These are phyloP conservation scores for Argentina anserina DNA, from an alignment of 306 rosid species.

Conservation along the genomic window DNA sequence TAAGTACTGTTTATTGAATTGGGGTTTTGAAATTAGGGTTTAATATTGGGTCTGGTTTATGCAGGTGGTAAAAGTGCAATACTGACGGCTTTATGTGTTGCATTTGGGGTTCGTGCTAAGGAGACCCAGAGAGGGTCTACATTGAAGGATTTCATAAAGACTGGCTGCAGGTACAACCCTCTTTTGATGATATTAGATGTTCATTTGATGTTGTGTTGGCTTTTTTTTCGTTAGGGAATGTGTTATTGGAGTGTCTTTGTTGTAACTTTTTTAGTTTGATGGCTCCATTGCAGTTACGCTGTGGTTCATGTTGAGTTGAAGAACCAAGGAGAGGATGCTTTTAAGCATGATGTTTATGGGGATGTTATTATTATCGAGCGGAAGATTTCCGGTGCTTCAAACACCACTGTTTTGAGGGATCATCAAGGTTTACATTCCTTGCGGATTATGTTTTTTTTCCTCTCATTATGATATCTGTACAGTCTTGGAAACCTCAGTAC, in stretches of 20 bases:
- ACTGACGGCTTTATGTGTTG: slow-evolving; percentile 77
- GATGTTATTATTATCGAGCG: slow-evolving; percentile 65
- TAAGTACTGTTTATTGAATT: neutral
- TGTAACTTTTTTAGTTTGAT: slow-evolving; percentile 14
- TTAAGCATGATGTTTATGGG: slow-evolving; percentile 72
- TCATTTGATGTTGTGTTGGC: neutral
- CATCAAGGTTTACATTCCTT: slow-evolving; percentile 48
- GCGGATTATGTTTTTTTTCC: neutral
- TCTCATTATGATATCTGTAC: neutral
- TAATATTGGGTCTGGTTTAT: neutral
- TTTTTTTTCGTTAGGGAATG: neutral
- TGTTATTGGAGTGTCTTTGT: neutral
- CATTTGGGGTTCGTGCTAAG: slow-evolving; percentile 90
- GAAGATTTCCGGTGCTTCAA: slow-evolving; percentile 58
- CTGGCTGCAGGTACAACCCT: slow-evolving; percentile 55
- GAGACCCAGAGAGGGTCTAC: slow-evolving; percentile 82
- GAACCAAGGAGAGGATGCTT: slow-evolving; percentile 89
- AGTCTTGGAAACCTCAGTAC: neutral
- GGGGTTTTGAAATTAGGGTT: neutral
- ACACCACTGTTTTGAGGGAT: slow-evolving; percentile 59
- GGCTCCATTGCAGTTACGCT: slow-evolving; percentile 54
- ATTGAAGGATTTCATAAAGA: slow-evolving; percentile 80
- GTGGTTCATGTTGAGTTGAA: slow-evolving; percentile 66
- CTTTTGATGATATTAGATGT: neutral
- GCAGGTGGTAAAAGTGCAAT: slow-evolving; percentile 96